Evolutionary conservation across 164 flowering plant species (phyloP), one percentile per base, ranked within the genome.

Genomic region (Macadamia integrifolia): DNA sequence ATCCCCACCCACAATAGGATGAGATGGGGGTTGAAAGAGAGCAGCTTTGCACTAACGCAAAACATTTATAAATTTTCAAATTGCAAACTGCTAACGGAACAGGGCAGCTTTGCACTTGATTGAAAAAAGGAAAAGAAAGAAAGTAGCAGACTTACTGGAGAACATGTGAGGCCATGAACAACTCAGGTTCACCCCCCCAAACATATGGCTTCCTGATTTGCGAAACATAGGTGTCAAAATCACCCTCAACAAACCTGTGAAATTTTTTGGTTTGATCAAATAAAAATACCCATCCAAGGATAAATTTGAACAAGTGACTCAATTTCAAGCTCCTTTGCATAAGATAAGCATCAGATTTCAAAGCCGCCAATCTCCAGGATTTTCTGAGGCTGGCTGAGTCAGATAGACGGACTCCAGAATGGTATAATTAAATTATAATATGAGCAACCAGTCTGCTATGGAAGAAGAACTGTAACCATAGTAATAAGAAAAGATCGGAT

Each of bases 161-260:
- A 72, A 94, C 95, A 84, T 90, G 99, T 29, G 97, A 92, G 60
- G 95, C 92, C 87, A 94, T 90, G 74, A 94, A 74, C 66, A 94
- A 78, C 77, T 94, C 99, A 60, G 99, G 99, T 69, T 94, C 99
- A 48, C 99, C 99, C 60, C 99, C 99, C 99, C 99, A 94, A 9
- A 89, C 88, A 74, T 88, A 92, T 42, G 99, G 90, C 77, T 90
- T 87, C 73, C 97, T 81, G 35, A 94, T 92, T 62, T 85, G 82
- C n/a, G 89, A 75, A 58, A 94, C 84, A 68, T 94, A 92, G 2
- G 84, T 69, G 65, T 94, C 93, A 66, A 94, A 94, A 84, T 94
- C 92, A 72, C 99, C 96, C 81, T 94, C 99, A 31, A 94, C 72
- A 79, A 94, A 94, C 97, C 98, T 94, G 83, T 62, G 11, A 8